phyloP scores from a whole-genome alignment of 768 basidiomycete species.

The Russula earlei region DNA sequence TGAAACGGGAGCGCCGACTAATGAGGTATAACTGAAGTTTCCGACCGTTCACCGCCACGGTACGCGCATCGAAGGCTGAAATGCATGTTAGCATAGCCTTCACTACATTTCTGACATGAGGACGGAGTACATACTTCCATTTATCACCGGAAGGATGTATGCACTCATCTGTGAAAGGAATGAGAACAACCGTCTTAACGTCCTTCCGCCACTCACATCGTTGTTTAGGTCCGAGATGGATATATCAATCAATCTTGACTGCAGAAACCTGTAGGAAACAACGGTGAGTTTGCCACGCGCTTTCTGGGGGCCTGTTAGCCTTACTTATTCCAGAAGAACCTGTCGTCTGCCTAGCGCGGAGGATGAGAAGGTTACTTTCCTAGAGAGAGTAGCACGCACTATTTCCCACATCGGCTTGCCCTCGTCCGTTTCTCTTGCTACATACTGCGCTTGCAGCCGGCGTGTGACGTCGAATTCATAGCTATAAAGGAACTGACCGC shows the following conservation, averaged over 20 bases:
- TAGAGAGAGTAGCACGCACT: constrained; percentile 35
- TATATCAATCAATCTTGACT: constrained; percentile 51
- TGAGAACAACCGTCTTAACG: constrained; percentile 10
- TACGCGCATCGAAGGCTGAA: constrained; percentile 79
- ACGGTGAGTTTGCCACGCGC: constrained; percentile 6
- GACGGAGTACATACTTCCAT: constrained; percentile 66
- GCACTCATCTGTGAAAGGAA: constrained; percentile 52
- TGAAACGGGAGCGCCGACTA: constrained; percentile 86
- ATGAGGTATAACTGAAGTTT: constrained; percentile 80
- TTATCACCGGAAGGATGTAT: constrained; percentile 88
- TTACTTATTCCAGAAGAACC: constrained; percentile 97
- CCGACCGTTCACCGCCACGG: constrained; percentile 63
- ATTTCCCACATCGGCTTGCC: constrained; percentile 65
- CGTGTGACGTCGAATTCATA: constrained; percentile 88
- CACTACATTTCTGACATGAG: neutral
- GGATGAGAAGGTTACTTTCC: neutral
- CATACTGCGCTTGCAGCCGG: constrained; percentile 76
- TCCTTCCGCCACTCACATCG: constrained; percentile 45
- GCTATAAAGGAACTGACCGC: constrained; percentile 81
- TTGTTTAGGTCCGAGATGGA: constrained; percentile 42
- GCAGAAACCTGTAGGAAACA: constrained; percentile 36
- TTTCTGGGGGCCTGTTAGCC: constrained; percentile 11
- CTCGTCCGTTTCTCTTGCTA: constrained; percentile 39
- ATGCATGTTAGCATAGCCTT: neutral
- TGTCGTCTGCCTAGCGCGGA: constrained; percentile 65